phyloP scores from a whole-genome alignment of 2,329 filamentous ascomycete species.

The Cladophialophora exuberans region DNA sequence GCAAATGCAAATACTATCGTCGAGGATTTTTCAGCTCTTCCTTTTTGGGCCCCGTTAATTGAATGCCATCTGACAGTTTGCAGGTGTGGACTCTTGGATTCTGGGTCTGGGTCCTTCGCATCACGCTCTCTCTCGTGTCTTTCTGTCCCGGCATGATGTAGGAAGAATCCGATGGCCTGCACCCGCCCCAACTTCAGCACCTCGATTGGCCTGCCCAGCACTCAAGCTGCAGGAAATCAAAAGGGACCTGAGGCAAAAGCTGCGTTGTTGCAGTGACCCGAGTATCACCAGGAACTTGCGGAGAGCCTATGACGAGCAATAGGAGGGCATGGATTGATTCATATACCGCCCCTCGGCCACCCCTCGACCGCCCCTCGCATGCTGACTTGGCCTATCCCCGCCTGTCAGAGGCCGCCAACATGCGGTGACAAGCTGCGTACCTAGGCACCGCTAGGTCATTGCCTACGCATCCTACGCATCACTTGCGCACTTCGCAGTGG shows the following conservation, averaged over 20 bases:
- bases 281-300: slow-evolving; percentile 15
- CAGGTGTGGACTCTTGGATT: not conserved
- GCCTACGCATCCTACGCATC: no score
- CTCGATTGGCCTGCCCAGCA: slow-evolving; percentile 8
- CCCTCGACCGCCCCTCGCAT: slow-evolving; percentile 23
- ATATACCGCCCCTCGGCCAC: slow-evolving; percentile 24
- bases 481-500: not conserved
- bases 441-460: no score
- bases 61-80: slow-evolving; percentile 9
- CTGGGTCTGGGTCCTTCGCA: not conserved
- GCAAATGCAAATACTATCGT: not conserved
- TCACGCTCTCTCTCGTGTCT: slow-evolving; percentile 1
- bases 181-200: not conserved
- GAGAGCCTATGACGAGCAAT: slow-evolving; percentile 5
- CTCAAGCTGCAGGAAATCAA: not conserved
- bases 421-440: slow-evolving; percentile 29
- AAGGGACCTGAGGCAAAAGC: not conserved
- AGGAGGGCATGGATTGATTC: slow-evolving; percentile 1
- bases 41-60: not conserved
- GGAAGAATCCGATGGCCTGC: slow-evolving; percentile 2
- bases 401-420: slow-evolving; percentile 27
- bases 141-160: not conserved
- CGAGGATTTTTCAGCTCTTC: slow-evolving; percentile 15
- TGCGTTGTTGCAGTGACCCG: not conserved
- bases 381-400: slow-evolving; percentile 15